Conservation (phyloP, 306 rosid genomes). For the Fragaria vesca region DNA sequence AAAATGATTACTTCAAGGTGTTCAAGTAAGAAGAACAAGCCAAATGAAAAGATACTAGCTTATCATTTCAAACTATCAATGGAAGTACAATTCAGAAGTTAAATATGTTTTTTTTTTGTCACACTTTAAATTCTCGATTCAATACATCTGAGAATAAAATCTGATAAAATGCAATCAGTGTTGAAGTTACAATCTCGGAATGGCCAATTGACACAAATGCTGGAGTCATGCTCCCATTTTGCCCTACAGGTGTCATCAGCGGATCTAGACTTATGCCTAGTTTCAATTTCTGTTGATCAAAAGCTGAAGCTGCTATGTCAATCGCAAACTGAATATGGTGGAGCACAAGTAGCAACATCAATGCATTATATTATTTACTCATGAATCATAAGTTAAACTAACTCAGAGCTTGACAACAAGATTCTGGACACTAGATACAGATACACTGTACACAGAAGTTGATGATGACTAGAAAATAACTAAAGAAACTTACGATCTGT, state of each 20-base stretch:
- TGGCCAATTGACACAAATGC: neutral
- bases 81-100: neutral
- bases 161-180: neutral
- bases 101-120: neutral
- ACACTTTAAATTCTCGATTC: neutral
- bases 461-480: neutral
- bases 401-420: neutral
- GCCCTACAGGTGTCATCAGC: neutral
- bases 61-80: neutral
- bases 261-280: neutral
- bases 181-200: neutral
- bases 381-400: neutral
- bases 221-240: too few relatives aligned
- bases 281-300: neutral
- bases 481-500: slow-evolving; percentile 73
- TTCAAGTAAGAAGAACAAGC: neutral
- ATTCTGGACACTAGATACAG: neutral
- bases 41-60: neutral
- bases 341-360: neutral
- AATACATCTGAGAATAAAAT: neutral
- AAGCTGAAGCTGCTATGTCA: neutral
- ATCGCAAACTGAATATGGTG: neutral
- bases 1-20: neutral
- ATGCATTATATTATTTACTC: neutral
- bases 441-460: neutral